Conservation (phyloP, 2,329 filamentous ascomycete species). For the Colletotrichum lindemuthianum region DNA sequence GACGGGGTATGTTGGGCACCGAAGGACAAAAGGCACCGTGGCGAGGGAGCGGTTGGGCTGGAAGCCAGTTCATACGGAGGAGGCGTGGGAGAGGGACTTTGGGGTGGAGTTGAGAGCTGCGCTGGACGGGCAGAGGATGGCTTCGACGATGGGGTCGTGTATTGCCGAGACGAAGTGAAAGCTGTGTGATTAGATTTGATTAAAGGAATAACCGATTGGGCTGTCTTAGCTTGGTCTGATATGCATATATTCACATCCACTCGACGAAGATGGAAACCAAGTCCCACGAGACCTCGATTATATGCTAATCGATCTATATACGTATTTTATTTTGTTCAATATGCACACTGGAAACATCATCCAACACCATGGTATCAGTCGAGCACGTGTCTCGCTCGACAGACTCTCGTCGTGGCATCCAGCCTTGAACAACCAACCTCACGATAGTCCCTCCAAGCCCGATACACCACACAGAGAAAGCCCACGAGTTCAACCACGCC, state of each 20-base stretch:
- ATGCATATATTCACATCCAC: too few species aligned
- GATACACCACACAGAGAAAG: too few species aligned
- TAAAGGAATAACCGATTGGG: too few species aligned
- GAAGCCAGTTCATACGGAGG: not conserved
- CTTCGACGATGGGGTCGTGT: slow-evolving; percentile 2
- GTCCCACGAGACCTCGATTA: not conserved
- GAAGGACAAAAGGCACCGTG: slow-evolving; percentile 16
- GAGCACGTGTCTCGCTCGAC: too few species aligned
- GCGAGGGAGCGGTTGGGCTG: slow-evolving; percentile 11
- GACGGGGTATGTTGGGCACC: slow-evolving; percentile 22
- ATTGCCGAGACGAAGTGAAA: slow-evolving; percentile 24
- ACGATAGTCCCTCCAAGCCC: too few species aligned
- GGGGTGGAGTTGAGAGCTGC: slow-evolving; percentile 26
- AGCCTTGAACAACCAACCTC: too few species aligned
- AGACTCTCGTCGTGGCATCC: too few species aligned
- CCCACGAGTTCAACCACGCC: too few species aligned
- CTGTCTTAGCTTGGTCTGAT: too few species aligned
- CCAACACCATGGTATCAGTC: slow-evolving; percentile 18
- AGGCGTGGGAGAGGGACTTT: slow-evolving; percentile 26
- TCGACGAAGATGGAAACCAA: not conserved
- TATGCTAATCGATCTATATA: slow-evolving; percentile 7
- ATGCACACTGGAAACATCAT: slow-evolving; percentile 30
- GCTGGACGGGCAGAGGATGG: slow-evolving; percentile 6
- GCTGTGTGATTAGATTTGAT: not conserved
- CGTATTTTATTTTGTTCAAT: slow-evolving; percentile 14